phyloP scores from a whole-genome alignment of 805 yeast species.

The Yamadazyma laniorum region DNA sequence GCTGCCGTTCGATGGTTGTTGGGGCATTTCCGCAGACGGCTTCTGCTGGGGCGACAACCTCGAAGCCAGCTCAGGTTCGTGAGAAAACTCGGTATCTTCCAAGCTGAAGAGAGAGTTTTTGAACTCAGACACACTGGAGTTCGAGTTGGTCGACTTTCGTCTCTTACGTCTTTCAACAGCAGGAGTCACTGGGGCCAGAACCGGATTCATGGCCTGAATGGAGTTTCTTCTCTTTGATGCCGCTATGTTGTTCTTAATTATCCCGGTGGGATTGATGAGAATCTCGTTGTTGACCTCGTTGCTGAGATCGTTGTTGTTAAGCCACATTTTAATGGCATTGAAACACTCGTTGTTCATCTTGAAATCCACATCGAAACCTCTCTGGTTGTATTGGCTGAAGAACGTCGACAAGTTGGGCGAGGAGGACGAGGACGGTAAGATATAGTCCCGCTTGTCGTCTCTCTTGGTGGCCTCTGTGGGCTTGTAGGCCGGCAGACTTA shows the following conservation, averaged over 20 bases:
- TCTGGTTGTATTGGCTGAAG: constrained; percentile 4
- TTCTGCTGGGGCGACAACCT: background rate
- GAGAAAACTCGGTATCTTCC: background rate
- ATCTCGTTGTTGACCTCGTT: constrained; percentile 16
- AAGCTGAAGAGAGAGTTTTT: constrained; percentile 1
- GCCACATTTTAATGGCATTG: constrained; percentile 38
- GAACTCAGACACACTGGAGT: constrained; percentile 2
- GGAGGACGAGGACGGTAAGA: constrained; percentile 16
- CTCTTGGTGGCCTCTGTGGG: background rate
- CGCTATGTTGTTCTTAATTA: constrained; percentile 19
- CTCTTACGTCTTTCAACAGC: constrained; percentile 17
- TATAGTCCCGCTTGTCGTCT: constrained; percentile 7
- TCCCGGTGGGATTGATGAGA: constrained; percentile 30
- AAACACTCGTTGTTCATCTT: constrained; percentile 41
- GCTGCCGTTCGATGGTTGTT: background rate
- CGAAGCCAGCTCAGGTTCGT: background rate
- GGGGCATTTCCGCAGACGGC: background rate
- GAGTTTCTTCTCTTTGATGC: constrained; percentile 23
- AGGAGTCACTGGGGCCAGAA: background rate
- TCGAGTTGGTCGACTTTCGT: constrained; percentile 19
- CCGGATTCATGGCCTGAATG: constrained; percentile 13
- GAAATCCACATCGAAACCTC: constrained; percentile 16
- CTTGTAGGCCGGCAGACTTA: too few species aligned
- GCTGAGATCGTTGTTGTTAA: constrained; percentile 21
- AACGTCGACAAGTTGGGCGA: constrained; percentile 20